Conservation (phyloP, 2,329 filamentous ascomycete genomes). For the Neoscytalidium dimidiatum region DNA sequence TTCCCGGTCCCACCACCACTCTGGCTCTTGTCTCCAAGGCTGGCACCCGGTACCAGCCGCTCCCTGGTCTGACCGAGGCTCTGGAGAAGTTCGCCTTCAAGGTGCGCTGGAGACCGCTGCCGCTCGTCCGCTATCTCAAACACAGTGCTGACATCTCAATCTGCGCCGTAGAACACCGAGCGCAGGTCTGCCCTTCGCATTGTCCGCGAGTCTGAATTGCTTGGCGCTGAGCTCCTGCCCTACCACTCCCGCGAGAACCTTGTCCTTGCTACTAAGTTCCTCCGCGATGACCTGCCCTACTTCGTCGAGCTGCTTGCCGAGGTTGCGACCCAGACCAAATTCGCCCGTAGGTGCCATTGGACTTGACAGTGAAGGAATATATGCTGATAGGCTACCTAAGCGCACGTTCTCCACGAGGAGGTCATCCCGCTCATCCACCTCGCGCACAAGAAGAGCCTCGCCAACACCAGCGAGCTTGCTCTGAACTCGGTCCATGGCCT, state of each 20-base stretch:
- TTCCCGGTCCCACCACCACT: constrained; percentile 84
- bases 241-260: constrained; percentile 93
- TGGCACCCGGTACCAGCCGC: constrained; percentile 87
- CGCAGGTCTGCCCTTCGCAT: constrained; percentile 90
- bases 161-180: constrained; percentile 69
- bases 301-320: constrained; percentile 95
- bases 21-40: constrained; percentile 92
- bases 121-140: constrained; percentile 14
- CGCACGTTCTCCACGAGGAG: constrained; percentile 88
- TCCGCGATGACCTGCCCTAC: constrained; percentile 94
- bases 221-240: constrained; percentile 84
- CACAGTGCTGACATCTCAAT: constrained; percentile 25
- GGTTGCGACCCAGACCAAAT: constrained; percentile 86
- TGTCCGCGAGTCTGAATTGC: constrained; percentile 89
- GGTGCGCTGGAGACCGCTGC: constrained; percentile 52
- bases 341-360: constrained; percentile 57
- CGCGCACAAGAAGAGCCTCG: constrained; percentile 72
- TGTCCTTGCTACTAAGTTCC: constrained; percentile 90
- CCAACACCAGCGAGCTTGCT: constrained; percentile 67
- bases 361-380: constrained; percentile 14
- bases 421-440: constrained; percentile 74
- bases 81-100: constrained; percentile 97
- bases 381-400: constrained; percentile 50
- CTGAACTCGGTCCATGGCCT: constrained; percentile 82
- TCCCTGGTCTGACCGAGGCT: constrained; percentile 85